Conservation (phyloP, 2,329 filamentous ascomycete genomes). For the Xylaria sp. region DNA sequence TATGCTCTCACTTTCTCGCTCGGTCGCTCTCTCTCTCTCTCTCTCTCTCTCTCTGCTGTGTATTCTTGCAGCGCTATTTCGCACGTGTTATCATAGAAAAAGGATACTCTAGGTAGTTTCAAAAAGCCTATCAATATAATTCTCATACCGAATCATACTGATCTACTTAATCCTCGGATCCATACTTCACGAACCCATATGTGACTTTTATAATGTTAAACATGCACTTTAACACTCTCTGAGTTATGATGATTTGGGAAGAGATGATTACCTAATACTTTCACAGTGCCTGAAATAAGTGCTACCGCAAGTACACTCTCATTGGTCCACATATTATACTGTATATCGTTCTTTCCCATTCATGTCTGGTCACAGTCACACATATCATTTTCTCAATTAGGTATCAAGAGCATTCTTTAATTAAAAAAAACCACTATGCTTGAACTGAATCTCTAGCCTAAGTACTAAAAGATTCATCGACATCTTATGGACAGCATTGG, state of each 20-base stretch:
- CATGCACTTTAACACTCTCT: no score
- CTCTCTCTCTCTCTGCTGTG: background rate
- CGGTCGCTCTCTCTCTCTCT: no score
- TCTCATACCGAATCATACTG: background rate
- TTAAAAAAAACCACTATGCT: background rate
- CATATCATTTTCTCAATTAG: background rate
- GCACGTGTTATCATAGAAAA: background rate
- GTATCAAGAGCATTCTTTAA: background rate
- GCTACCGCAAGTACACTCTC: background rate
- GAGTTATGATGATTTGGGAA: no score
- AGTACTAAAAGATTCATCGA: background rate
- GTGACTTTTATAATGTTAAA: no score
- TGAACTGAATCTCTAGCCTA: background rate
- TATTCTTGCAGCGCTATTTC: background rate
- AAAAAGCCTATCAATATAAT: background rate
- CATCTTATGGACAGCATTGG: background rate
- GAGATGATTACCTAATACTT: background rate
- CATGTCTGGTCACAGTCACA: background rate
- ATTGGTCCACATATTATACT: constrained; percentile 7
- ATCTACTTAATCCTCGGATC: background rate
- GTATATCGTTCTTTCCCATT: background rate
- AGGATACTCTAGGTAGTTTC: background rate
- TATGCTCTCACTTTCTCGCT: background rate
- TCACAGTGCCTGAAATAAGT: background rate
- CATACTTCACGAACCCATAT: background rate